Evolutionary conservation across 1,284 basidiomycete species (phyloP), one percentile per base, ranked within the genome.

Genomic region (Irpex lacteus): DNA sequence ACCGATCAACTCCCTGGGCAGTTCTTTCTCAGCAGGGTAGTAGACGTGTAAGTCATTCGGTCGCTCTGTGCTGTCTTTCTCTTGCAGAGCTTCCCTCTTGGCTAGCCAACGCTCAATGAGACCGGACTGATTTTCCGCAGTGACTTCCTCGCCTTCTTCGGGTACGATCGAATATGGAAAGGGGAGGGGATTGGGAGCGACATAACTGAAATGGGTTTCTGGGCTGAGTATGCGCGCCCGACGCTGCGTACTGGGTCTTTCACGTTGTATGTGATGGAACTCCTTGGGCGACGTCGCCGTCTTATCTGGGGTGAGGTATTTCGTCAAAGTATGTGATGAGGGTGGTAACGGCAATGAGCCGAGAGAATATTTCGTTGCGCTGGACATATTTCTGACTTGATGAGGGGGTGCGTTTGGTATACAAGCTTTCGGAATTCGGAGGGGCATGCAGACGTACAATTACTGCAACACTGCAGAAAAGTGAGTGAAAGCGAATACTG

Each of bases 81-180:
- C 78, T 75, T 62, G 81, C 69, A 58, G 71, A 18, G 89, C 83
- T 71, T 95, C 93, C 64, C 85, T 82, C 8, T 81, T 80, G 15
- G 79, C 72, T 49, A 93, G 80, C 89, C 90, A 93, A 60, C 80
- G 77, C 74, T 96, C 92, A 36, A 95, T 85, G 70, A 88, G 85
- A 11, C 79, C 82, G 1, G 77, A 78, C 68, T 87, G 84, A 73
- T 91, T 86, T 21, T 9, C 15, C 8, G 15, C 2, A 19, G 85
- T 80, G 34, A 82, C 71, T 15, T 73, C 74, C 9, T 79, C 78
- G 4, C 77, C 69, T 26, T 81, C 74, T 59, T 80, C 80, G 1
- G 85, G 80, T 61, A 81, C 75, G 57, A 98, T 88, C 36, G 88
- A 82, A 75, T 94, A 95, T 0, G 97, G 97, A 76, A 98, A 98